A percentile compares a stretch with the other conserved stretches of the same genome.
phyloP scores from a whole-genome alignment of 2,329 filamentous ascomycete genomes.

The Cladosporium sphaerospermum region DNA sequence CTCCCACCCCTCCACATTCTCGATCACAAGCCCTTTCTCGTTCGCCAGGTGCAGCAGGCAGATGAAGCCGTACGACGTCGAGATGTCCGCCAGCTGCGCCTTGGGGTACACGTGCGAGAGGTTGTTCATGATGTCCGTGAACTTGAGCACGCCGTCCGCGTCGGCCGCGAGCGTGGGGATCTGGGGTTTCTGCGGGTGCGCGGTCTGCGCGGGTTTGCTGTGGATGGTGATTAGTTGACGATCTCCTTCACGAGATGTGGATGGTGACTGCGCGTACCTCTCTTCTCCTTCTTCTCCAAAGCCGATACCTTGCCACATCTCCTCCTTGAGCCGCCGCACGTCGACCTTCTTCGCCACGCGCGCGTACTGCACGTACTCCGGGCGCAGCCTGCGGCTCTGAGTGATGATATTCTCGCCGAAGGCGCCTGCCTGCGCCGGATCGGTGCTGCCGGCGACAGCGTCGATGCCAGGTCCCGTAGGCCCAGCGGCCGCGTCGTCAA shows the following conservation, averaged over 20 bases:
- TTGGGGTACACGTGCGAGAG: slow-evolving; percentile 81
- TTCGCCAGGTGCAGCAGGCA: slow-evolving; percentile 86
- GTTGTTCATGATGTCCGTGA: slow-evolving; percentile 87
- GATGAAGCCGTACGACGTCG: slow-evolving; percentile 89
- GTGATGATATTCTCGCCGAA: slow-evolving; percentile 59
- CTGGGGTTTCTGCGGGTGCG: slow-evolving; percentile 29
- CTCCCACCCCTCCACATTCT: slow-evolving; percentile 50
- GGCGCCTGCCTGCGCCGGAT: slow-evolving; percentile 41
- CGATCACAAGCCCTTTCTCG: slow-evolving; percentile 79
- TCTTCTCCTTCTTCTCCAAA: slow-evolving; percentile 13
- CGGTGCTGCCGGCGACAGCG: slow-evolving; percentile 30
- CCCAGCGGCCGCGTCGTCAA: slow-evolving; percentile 39
- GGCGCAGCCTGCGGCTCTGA: slow-evolving; percentile 53
- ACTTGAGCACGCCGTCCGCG: slow-evolving; percentile 59
- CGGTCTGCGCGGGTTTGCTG: slow-evolving; percentile 23
- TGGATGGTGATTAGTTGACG: neutral
- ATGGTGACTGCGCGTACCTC: slow-evolving; percentile 13
- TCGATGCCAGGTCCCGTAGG: slow-evolving; percentile 26
- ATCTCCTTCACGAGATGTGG: neutral
- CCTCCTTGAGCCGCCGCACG: slow-evolving; percentile 57
- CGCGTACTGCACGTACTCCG: slow-evolving; percentile 62
- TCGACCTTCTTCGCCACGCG: slow-evolving; percentile 62
- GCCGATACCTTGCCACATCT: slow-evolving; percentile 49
- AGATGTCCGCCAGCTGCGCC: slow-evolving; percentile 85
- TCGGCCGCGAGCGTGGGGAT: slow-evolving; percentile 20